A percentile compares a stretch with the other conserved stretches of the same genome.
phyloP scores from a whole-genome alignment of 2,329 filamentous ascomycete species.

The Stemphylium vesicarium region DNA sequence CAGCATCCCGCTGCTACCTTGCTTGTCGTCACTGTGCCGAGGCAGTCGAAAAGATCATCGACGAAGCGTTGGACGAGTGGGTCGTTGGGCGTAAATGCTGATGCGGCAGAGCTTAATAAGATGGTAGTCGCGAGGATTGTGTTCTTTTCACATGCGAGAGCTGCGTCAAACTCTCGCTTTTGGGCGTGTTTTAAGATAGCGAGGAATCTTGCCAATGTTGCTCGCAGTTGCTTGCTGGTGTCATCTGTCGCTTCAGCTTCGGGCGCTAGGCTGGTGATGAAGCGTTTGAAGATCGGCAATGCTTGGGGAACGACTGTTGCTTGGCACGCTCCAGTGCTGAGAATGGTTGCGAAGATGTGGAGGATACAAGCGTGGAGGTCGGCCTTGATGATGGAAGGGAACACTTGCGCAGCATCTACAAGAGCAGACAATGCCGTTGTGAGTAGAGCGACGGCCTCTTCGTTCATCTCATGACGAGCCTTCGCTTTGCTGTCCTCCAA shows the following conservation, averaged over 20 bases:
- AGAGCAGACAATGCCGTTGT: conserved; percentile 82
- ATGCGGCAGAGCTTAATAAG: conserved; percentile 80
- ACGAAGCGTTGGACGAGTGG: conserved; percentile 76
- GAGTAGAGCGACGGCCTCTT: conserved; percentile 83
- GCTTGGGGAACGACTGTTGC: conserved; percentile 86
- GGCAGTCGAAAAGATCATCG: conserved; percentile 82
- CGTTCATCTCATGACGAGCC: conserved; percentile 78
- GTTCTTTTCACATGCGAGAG: conserved; percentile 90
- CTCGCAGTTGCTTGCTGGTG: conserved; percentile 75
- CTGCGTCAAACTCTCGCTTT: conserved; percentile 76
- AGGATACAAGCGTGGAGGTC: conserved; percentile 96
- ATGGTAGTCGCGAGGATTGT: conserved; percentile 87
- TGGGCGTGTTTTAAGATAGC: conserved; percentile 79
- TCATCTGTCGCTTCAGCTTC: conserved; percentile 52
- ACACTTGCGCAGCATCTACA: conserved; percentile 93
- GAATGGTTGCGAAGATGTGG: conserved; percentile 92
- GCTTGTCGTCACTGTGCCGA: conserved; percentile 79
- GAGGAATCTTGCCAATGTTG: conserved; percentile 81
- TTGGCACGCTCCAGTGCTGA: conserved; percentile 87
- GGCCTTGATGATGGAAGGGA: conserved; percentile 94
- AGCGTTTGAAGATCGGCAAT: conserved; percentile 88
- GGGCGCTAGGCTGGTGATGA: conserved; percentile 75
- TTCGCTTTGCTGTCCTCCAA: conserved; percentile 63
- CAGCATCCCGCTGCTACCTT: conserved; percentile 92
- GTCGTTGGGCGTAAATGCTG: conserved; percentile 75